Evolutionary conservation across 495 filamentous ascomycete species (phyloP), one percentile per base, ranked within the genome.

Genomic region (Xylaria acuta): DNA sequence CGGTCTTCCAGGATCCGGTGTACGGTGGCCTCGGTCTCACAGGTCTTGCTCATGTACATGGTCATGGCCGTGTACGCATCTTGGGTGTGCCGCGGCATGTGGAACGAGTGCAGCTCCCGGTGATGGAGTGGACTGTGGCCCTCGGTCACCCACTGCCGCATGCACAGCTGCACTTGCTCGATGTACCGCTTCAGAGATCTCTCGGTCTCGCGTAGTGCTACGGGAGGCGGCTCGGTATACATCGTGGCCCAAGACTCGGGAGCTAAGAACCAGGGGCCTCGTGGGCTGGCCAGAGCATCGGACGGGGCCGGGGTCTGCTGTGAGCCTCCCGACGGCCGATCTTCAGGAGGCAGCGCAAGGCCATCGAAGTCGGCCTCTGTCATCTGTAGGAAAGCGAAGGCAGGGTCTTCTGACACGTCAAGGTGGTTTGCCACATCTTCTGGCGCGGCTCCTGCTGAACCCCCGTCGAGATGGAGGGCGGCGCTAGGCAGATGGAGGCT

Each of bases 1-100:
- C 76, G 76, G 65, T 74, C 66, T 30, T 76, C 75, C 5, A 78
- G 66, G 1, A 78, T 74, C n/a, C 72, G 73, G 1, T 40, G 18
- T 1, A 69, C 71, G 11, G 56, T 75, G 16, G 47, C 22, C 51
- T 69, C 64, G 32, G 73, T 71, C 1, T 59, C 72, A 6, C 60
- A 41, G 18, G n/a, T 78, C 20, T 43, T 47, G 27, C 53, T 41
- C 64, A 62, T 70, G 22, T 78, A 78, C 65, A 70, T 72, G 60
- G 70, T 54, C 9, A 77, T 58, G 0, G 76, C 71, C 14, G 76
- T 70, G 62, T 73, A 75, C 27, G 75, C 76, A 45, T 76, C 75
- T n/a, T 78, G 73, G 8, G 75, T 69, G 56, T 66, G 68, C 43
- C 75, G 75, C 36, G 77, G 77, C 71, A 78, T 74, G 36, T 66